These are phyloP conservation scores for Penicillium sp. DNA, from an alignment of 2,329 filamentous ascomycete genomes.

Conservation along the genomic window DNA sequence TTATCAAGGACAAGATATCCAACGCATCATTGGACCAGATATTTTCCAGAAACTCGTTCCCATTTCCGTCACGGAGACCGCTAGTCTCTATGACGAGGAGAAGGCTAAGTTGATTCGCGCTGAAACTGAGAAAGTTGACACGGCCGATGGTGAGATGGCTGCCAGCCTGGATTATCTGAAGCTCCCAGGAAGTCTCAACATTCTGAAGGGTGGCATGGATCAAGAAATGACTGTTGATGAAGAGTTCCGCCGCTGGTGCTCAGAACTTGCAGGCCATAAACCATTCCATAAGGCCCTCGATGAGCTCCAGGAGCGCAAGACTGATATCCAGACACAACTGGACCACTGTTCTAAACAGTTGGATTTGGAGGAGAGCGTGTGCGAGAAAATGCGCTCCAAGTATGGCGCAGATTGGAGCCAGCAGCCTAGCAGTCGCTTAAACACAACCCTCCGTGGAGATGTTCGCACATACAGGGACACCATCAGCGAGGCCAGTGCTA, in stretches of 20 bases:
- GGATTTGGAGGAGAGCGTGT: conserved; percentile 96
- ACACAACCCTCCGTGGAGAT: conserved; percentile 83
- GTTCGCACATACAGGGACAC: conserved; percentile 87
- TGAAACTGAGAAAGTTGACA: conserved; percentile 90
- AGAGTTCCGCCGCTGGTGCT: conserved; percentile 92
- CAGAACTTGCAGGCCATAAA: conserved; percentile 86
- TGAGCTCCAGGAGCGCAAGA: conserved; percentile 76
- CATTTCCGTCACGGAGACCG: conserved; percentile 93
- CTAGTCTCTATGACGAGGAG: conserved; percentile 96
- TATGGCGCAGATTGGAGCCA: conserved; percentile 97
- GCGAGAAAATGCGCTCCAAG: conserved; percentile 98
- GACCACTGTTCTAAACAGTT: conserved; percentile 85
- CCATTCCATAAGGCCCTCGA: conserved; percentile 81
- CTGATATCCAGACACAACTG: conserved; percentile 72
- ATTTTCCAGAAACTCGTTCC: conserved; percentile 97
- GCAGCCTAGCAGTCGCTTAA: conserved; percentile 89
- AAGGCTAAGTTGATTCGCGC: conserved; percentile 95
- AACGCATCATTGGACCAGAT: conserved; percentile 94
- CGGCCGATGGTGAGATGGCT: conserved; percentile 93
- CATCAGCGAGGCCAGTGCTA: conserved; percentile 84
- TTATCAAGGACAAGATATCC: conserved; percentile 96
- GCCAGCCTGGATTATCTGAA: conserved; percentile 93
- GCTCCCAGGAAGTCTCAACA: conserved; percentile 84
- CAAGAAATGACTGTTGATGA: conserved; percentile 87
- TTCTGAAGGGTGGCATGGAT: conserved; percentile 90